A percentile compares a stretch with the other conserved stretches of the same genome.
These are phyloP conservation scores for Lasiodiplodia sp. DNA, from an alignment of 2,329 filamentous ascomycete species.

Conservation along the genomic window DNA sequence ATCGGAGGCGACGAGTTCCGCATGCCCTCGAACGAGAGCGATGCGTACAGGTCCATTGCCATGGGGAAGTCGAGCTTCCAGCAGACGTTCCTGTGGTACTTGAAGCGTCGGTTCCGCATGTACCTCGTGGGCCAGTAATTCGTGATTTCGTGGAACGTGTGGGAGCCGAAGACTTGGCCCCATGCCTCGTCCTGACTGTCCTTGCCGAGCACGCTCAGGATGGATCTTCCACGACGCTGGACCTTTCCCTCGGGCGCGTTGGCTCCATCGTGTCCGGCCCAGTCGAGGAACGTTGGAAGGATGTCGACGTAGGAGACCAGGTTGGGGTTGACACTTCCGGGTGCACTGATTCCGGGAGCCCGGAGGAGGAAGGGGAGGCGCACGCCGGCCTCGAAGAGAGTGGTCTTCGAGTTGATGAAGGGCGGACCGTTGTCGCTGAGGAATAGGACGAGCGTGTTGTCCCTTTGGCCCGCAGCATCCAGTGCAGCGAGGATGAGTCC, in stretches of 20 bases:
- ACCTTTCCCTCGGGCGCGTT: neutral
- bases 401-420: conserved; percentile 61
- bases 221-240: conserved; percentile 43
- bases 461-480: conserved; percentile 39
- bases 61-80: conserved; percentile 61
- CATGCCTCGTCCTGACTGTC: neutral
- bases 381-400: conserved; percentile 57
- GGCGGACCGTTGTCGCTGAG: conserved; percentile 59
- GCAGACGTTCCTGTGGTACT: conserved; percentile 60
- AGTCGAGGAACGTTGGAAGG: conserved; percentile 54
- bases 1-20: conserved; percentile 47
- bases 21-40: conserved; percentile 54
- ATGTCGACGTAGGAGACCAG: conserved; percentile 57
- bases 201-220: conserved; percentile 47
- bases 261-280: neutral
- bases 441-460: conserved; percentile 55
- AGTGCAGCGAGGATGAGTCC: conserved; percentile 51
- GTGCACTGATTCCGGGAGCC: conserved; percentile 37
- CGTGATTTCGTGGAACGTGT: conserved; percentile 60
- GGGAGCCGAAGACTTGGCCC: conserved; percentile 57
- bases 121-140: conserved; percentile 61
- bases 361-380: conserved; percentile 54
- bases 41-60: conserved; percentile 55
- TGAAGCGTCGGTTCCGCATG: conserved; percentile 53
- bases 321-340: conserved; percentile 50